Evolutionary conservation across 1,139 yeast species (phyloP).

Genomic region (Yarrowia galli): DNA sequence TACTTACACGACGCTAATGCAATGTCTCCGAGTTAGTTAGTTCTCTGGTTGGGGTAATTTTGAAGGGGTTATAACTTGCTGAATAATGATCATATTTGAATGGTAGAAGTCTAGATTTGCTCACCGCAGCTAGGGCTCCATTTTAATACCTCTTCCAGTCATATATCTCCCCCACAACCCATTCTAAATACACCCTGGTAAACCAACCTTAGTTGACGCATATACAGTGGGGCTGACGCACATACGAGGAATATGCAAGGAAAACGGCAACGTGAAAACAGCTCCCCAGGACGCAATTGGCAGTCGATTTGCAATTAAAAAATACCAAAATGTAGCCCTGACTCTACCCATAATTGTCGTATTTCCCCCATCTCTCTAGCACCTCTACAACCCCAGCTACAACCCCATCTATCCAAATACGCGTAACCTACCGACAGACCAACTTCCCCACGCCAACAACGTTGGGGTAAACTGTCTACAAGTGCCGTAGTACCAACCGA

Average conservation of each 20-base stretch:
- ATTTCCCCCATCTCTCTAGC: too few species aligned
- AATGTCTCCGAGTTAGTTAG: not conserved
- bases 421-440: not conserved
- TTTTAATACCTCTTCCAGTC: not conserved
- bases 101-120: not conserved
- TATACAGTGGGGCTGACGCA: conserved; percentile 16
- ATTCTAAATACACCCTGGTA: not conserved
- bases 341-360: too few species aligned
- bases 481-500: not conserved
- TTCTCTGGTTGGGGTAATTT: conserved; percentile 12
- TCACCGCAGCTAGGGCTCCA: not conserved
- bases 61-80: not conserved
- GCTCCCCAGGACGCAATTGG: not conserved
- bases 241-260: conserved; percentile 28
- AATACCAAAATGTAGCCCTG: not conserved
- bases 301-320: not conserved
- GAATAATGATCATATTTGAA: not conserved
- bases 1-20: conserved; percentile 29
- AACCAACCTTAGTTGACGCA: not conserved
- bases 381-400: too few species aligned
- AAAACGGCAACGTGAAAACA: not conserved
- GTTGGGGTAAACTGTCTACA: conserved; percentile 4
- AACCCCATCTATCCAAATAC: not conserved
- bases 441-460: conserved; percentile 3
- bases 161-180: not conserved